A percentile compares a stretch with the other conserved stretches of the same genome.
Conservation (phyloP, 1,139 yeast genomes). For the Kodamaea sp. region DNA sequence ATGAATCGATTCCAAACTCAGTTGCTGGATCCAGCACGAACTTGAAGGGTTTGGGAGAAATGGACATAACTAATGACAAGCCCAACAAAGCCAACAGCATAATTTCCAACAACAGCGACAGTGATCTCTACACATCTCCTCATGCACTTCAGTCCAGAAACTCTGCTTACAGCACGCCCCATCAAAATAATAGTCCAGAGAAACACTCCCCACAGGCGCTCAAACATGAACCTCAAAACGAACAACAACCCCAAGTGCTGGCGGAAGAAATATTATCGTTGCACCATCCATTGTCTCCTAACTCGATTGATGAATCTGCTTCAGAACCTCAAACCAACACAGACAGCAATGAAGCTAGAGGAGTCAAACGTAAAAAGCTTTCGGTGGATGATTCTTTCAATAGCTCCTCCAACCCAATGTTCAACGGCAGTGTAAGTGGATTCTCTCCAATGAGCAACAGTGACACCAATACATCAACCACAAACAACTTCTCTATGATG, state of each 20-base stretch:
- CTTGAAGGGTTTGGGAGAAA: conserved; percentile 12
- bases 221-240: not conserved
- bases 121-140: conserved; percentile 4
- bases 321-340: conserved; percentile 56
- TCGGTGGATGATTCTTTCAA: conserved; percentile 47
- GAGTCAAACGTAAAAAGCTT: conserved; percentile 43
- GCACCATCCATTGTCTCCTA: conserved; percentile 53
- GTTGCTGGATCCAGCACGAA: conserved; percentile 25
- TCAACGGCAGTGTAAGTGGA: conserved; percentile 43
- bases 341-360: conserved; percentile 28
- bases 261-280: conserved; percentile 11
- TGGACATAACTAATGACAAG: conserved; percentile 6
- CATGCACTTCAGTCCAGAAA: conserved; percentile 1
- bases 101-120: conserved; percentile 13
- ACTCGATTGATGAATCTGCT: conserved; percentile 67
- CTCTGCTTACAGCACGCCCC: conserved; percentile 1
- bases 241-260: conserved; percentile 2
- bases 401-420: conserved; percentile 44
- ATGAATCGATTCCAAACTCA: conserved; percentile 21
- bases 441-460: conserved; percentile 49
- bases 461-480: conserved; percentile 44
- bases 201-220: not conserved
- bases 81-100: conserved; percentile 7
- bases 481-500: conserved; percentile 16
- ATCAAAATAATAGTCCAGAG: not conserved